A percentile compares a stretch with the other conserved stretches of the same genome.
phyloP scores from a whole-genome alignment of 805 yeast genomes.

The Lipomyces starkeyi region DNA sequence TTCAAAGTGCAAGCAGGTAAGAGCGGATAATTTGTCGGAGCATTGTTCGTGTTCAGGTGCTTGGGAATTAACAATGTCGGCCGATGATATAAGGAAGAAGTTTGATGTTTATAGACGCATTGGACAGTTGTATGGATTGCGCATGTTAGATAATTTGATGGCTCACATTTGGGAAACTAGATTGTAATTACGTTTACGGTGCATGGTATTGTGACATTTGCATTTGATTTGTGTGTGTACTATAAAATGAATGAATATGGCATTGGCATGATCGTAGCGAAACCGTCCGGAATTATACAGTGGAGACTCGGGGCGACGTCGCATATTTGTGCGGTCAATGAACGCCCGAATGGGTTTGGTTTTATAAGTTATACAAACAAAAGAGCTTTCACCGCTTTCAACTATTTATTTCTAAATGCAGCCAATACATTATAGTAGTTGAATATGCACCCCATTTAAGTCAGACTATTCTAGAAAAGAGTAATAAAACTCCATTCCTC shows the following conservation, averaged over 20 bases:
- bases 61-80: constrained; percentile 67
- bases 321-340: too few species aligned
- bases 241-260: background rate
- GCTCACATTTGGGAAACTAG: constrained; percentile 6
- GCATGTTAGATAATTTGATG: constrained; percentile 47
- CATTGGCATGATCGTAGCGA: background rate
- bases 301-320: background rate
- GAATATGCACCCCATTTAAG: background rate
- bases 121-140: constrained; percentile 64
- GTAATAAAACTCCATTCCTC: background rate
- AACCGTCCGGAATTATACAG: background rate
- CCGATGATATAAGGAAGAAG: constrained; percentile 53
- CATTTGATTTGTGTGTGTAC: background rate
- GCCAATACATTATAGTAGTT: background rate
- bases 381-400: background rate
- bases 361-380: too few species aligned
- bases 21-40: constrained; percentile 69
- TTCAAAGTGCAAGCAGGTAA: constrained; percentile 70
- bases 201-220: background rate
- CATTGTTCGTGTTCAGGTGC: constrained; percentile 89
- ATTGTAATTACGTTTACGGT: background rate
- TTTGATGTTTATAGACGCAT: constrained; percentile 62
- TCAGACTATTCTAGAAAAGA: background rate
- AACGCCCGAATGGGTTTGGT: too few species aligned
- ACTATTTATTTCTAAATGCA: background rate